phyloP scores from a whole-genome alignment of 208 protist species.

The Trypanosoma melophagium region DNA sequence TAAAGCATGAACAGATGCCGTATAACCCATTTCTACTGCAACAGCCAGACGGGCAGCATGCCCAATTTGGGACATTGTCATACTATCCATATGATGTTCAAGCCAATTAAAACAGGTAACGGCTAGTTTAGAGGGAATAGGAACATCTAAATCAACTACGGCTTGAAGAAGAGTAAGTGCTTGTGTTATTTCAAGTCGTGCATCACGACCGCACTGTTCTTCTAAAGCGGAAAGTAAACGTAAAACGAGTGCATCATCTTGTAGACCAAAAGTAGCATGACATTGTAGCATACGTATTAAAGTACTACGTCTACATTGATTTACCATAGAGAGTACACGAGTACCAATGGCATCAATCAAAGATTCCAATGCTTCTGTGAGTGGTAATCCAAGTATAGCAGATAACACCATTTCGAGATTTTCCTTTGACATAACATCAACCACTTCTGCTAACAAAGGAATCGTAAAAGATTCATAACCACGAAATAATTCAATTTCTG shows the following conservation, averaged over 20 bases:
- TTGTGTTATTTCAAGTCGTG: constrained; percentile 60
- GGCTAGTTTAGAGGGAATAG: constrained; percentile 46
- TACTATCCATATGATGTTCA: constrained; percentile 46
- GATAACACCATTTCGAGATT: constrained; percentile 78
- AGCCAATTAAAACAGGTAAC: constrained; percentile 60
- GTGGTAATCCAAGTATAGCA: constrained; percentile 40
- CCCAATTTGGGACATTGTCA: constrained; percentile 56
- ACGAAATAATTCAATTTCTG: constrained; percentile 38
- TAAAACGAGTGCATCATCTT: constrained; percentile 50
- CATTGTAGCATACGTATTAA: constrained; percentile 83
- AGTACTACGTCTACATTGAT: constrained; percentile 73
- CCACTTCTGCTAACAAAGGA: constrained; percentile 35
- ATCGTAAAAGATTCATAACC: constrained; percentile 55
- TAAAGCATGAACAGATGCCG: constrained; percentile 48
- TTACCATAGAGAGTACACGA: constrained; percentile 50
- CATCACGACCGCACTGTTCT: constrained; percentile 56
- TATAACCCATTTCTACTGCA: constrained; percentile 86
- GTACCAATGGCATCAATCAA: constrained; percentile 78
- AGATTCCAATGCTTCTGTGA: constrained; percentile 43
- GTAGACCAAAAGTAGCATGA: constrained; percentile 53
- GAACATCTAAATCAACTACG: constrained; percentile 42
- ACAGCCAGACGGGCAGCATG: constrained; percentile 57
- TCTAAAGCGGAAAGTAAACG: constrained; percentile 40
- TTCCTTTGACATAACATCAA: constrained; percentile 64
- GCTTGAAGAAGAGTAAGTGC: constrained; percentile 65